These are phyloP conservation scores for Arxiozyma slooffiae DNA, from an alignment of 1,139 yeast species.

Conservation along the genomic window DNA sequence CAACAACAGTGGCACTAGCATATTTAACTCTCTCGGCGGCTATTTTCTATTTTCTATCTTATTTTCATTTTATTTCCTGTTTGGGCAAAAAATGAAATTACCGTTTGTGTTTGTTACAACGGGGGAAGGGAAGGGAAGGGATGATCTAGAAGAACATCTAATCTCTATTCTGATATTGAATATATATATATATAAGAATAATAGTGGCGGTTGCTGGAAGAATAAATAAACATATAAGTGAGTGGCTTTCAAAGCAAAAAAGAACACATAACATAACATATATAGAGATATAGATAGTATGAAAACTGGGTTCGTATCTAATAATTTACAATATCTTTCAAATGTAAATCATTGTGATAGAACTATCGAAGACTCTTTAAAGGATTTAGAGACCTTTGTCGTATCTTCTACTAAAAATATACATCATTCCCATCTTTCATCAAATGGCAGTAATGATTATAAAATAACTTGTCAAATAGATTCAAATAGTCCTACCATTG, in stretches of 20 bases:
- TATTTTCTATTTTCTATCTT: too few species aligned
- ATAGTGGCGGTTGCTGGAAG: too few species aligned
- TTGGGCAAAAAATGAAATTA: too few species aligned
- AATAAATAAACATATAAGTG: too few species aligned
- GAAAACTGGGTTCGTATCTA: not conserved
- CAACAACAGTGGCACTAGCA: too few species aligned
- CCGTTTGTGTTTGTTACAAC: not conserved
- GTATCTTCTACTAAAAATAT: not conserved
- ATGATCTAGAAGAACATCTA: too few species aligned
- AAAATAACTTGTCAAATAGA: not conserved
- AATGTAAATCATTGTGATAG: not conserved
- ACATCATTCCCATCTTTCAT: not conserved
- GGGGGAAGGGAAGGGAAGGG: not conserved
- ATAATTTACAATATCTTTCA: not conserved
- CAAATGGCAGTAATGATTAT: not conserved
- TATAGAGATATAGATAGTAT: too few species aligned
- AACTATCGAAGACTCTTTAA: conserved; percentile 7
- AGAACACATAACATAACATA: too few species aligned
- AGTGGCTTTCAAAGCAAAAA: too few species aligned
- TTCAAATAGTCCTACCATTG: not conserved
- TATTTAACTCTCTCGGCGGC: not conserved
- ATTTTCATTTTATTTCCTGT: not conserved
- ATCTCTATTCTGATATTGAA: too few species aligned
- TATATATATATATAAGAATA: too few species aligned
- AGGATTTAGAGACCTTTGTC: conserved; percentile 4